These are phyloP conservation scores for Bipolaris sorokiniana DNA, from an alignment of 2,329 filamentous ascomycete species.

Conservation along the genomic window DNA sequence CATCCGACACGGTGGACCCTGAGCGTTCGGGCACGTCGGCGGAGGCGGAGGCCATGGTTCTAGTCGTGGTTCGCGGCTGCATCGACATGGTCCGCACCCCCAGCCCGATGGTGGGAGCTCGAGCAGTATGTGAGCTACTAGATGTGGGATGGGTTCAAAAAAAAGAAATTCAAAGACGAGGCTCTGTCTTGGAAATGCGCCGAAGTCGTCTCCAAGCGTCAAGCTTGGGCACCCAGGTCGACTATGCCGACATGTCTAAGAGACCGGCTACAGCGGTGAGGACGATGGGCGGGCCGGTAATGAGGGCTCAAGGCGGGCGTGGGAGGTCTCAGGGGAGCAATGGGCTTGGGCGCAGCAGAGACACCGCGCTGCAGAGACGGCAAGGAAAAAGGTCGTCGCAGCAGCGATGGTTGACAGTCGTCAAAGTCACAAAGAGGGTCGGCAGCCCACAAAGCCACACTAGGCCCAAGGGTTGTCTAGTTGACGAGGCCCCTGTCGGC, in stretches of 20 bases:
- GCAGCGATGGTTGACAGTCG: conserved; percentile 12
- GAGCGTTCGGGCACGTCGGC: conserved; percentile 37
- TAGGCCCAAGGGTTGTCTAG: conserved; percentile 23
- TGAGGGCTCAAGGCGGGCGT: conserved; percentile 3
- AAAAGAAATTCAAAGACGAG: conserved; percentile 1
- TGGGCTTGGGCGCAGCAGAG: conserved; percentile 8
- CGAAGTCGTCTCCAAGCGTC: conserved; percentile 33
- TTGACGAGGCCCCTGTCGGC: conserved; percentile 19
- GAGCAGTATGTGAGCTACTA: neutral
- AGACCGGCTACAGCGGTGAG: conserved; percentile 27
- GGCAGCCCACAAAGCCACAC: conserved; percentile 26
- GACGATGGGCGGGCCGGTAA: conserved; percentile 12
- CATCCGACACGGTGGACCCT: conserved; percentile 37
- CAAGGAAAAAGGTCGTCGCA: conserved; percentile 11
- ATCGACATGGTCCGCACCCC: conserved; percentile 24
- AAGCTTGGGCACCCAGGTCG: conserved; percentile 33
- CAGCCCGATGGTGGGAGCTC: conserved; percentile 7
- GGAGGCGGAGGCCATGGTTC: conserved; percentile 41
- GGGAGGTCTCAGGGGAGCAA: conserved; percentile 1
- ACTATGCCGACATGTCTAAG: conserved; percentile 38
- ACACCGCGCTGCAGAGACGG: conserved; percentile 10
- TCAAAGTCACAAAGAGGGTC: conserved; percentile 22
- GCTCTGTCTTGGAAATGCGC: conserved; percentile 13
- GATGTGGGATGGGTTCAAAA: neutral
- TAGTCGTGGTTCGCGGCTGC: conserved; percentile 27